Evolutionary conservation across 1,139 yeast species (phyloP).

Genomic region (Kodamaea ohmeri): DNA sequence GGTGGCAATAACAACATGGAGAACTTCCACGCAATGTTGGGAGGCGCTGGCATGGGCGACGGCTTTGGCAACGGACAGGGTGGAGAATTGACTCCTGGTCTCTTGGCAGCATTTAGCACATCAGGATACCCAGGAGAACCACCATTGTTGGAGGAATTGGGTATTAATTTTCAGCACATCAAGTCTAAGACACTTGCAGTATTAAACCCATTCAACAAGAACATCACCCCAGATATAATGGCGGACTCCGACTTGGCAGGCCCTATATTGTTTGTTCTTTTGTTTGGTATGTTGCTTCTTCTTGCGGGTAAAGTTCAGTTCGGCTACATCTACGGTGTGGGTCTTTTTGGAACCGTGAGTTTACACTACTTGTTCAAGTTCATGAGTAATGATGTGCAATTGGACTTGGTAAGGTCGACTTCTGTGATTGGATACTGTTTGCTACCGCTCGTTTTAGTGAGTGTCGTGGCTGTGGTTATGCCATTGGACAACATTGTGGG

Average conservation of each 20-base stretch:
- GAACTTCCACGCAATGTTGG: conserved; percentile 33
- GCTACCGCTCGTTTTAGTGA: conserved; percentile 79
- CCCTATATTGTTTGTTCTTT: conserved; percentile 81
- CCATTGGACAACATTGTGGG: conserved; percentile 75
- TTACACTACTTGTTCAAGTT: conserved; percentile 80
- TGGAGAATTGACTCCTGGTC: conserved; percentile 66
- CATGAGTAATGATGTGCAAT: conserved; percentile 64
- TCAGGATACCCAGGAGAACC: conserved; percentile 94
- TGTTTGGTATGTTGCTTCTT: conserved; percentile 82
- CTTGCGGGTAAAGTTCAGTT: conserved; percentile 92
- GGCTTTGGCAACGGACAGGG: conserved; percentile 51
- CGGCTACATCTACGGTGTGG: conserved; percentile 96
- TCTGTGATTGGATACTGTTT: conserved; percentile 93
- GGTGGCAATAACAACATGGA: conserved; percentile 30
- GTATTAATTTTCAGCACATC: conserved; percentile 88
- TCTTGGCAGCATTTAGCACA: conserved; percentile 90
- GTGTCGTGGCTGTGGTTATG: conserved; percentile 69
- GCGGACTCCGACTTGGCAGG: conserved; percentile 95
- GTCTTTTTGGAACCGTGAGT: conserved; percentile 83
- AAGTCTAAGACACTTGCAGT: conserved; percentile 83
- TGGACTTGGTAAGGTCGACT: conserved; percentile 76
- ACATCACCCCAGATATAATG: conserved; percentile 70
- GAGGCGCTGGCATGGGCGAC: conserved; percentile 20
- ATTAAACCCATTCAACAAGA: conserved; percentile 66
- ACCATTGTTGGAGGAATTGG: conserved; percentile 86